Evolutionary conservation across 768 basidiomycete species (phyloP), one percentile per base, ranked within the genome.

Genomic region (Neoboletus subvelutipes): DNA sequence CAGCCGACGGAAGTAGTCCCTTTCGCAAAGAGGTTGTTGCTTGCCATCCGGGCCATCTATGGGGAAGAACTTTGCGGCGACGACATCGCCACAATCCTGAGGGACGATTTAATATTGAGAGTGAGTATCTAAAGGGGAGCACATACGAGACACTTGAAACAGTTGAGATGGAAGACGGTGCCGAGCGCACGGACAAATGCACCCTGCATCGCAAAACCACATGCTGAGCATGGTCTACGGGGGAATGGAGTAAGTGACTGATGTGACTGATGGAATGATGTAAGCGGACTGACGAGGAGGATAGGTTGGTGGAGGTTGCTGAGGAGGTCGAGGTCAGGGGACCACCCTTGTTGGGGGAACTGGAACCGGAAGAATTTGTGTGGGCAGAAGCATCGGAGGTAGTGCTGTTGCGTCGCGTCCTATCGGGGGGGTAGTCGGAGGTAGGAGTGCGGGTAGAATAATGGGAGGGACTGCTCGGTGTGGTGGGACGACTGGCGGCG

Each of bases 21-120:
- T 83, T 78, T 99, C 97, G 74, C 97, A 99, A n/a, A 99, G 82
- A 29, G 97, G 96, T 59, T 88, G 86, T 66, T 93, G 94, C 70
- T 84, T 88, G 59, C 88, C 86, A 66, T 94, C 93, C 45, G 85
- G 80, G 1, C 93, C 92, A 67, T 98, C 96, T 66, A 98, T 92
- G 20, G 97, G 96, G 74, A 99, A 99, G 78, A 99, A 99, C 73
- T 98, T 99, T 58, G 91, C 90, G 29, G 97, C 97, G 42, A 99
- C 97, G 46, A 98, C 90, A 66, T 90, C 87, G 64, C 92, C 89
- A 68, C 97, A 99, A 70, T 99, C 97, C 96, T 98, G 68, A 24
- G 20, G 48, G 15, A 59, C 36, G 51, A 59, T 59, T 58, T 54
- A 58, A 42, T 33, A 36, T 4, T 12, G 43, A 26, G 36, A n/a